These are phyloP conservation scores for Arthrobotrys iridis DNA, from an alignment of 2,329 filamentous ascomycete species.

Conservation along the genomic window DNA sequence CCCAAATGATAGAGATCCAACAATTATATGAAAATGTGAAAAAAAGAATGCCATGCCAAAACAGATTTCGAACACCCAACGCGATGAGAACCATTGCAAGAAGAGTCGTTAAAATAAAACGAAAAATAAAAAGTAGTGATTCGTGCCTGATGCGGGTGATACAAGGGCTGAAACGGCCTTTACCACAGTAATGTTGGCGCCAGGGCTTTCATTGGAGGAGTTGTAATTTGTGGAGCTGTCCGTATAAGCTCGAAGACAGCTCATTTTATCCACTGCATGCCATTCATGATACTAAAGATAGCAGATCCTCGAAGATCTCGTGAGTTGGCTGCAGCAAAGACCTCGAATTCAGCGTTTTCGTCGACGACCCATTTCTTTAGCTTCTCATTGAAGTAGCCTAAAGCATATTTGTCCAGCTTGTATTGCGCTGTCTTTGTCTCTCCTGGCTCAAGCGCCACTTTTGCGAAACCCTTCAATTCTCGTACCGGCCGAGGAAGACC, in stretches of 20 bases:
- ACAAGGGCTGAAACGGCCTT: conserved; percentile 9
- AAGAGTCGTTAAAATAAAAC: conserved; percentile 45
- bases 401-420: conserved; percentile 64
- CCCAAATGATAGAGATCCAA: conserved; percentile 52
- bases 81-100: conserved; percentile 52
- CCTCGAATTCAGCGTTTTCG: conserved; percentile 57
- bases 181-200: conserved; percentile 18
- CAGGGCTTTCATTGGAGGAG: conserved; percentile 4
- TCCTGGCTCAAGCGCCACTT: conserved; percentile 62
- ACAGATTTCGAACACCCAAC: conserved; percentile 45
- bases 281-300: conserved; percentile 56
- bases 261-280: conserved; percentile 58
- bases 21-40: no score
- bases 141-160: conserved; percentile 10
- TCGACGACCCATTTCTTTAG: conserved; percentile 57
- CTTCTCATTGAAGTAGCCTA: conserved; percentile 70
- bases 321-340: conserved; percentile 57
- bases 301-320: conserved; percentile 56
- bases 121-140: conserved; percentile 13
- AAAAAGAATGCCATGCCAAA: conserved; percentile 47
- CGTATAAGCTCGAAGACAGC: neutral
- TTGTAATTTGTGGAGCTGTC: conserved; percentile 27
- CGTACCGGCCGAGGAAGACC: conserved; percentile 61
- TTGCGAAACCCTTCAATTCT: conserved; percentile 64
- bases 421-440: conserved; percentile 61